Percentiles rank a stretch among this genome's conserved stretches.
phyloP scores from a whole-genome alignment of 2,329 filamentous ascomycete genomes.

The Alternaria novae-zelandiae region DNA sequence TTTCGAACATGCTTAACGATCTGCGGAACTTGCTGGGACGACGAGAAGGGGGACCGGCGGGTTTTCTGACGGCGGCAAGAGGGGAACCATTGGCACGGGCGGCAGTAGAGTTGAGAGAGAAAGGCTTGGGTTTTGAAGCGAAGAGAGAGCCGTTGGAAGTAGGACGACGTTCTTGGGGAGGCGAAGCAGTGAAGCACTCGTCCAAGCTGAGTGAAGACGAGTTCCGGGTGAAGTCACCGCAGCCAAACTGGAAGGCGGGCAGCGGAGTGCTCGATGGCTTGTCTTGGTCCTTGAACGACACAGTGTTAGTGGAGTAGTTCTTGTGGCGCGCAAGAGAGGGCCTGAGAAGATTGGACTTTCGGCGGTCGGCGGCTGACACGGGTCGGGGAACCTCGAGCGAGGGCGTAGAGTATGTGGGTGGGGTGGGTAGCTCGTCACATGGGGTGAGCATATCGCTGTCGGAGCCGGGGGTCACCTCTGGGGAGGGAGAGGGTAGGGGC shows the following conservation, averaged over 20 bases:
- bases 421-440: conserved; percentile 39
- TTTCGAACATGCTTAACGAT: conserved; percentile 97
- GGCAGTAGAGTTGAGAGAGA: conserved; percentile 63
- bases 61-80: conserved; percentile 70
- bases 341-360: conserved; percentile 64
- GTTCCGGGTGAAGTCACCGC: conserved; percentile 55
- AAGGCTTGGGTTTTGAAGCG: conserved; percentile 70
- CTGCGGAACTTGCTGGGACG: conserved; percentile 80
- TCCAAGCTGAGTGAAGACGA: conserved; percentile 72
- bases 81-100: conserved; percentile 76
- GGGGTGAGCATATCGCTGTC: conserved; percentile 55
- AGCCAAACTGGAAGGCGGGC: conserved; percentile 75
- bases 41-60: conserved; percentile 67
- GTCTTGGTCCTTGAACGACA: conserved; percentile 64
- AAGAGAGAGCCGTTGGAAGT: conserved; percentile 60
- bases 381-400: conserved; percentile 43
- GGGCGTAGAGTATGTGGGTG: conserved; percentile 32
- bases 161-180: conserved; percentile 71
- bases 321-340: conserved; percentile 79
- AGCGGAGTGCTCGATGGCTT: conserved; percentile 63
- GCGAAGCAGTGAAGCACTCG: conserved; percentile 82
- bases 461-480: conserved; percentile 56
- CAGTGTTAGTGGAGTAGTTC: conserved; percentile 71
- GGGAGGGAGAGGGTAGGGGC: conserved; percentile 74
- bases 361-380: conserved; percentile 45